Evolutionary conservation across 2,329 filamentous ascomycete species (phyloP).

Genomic region (Hypoxylon sp.): DNA sequence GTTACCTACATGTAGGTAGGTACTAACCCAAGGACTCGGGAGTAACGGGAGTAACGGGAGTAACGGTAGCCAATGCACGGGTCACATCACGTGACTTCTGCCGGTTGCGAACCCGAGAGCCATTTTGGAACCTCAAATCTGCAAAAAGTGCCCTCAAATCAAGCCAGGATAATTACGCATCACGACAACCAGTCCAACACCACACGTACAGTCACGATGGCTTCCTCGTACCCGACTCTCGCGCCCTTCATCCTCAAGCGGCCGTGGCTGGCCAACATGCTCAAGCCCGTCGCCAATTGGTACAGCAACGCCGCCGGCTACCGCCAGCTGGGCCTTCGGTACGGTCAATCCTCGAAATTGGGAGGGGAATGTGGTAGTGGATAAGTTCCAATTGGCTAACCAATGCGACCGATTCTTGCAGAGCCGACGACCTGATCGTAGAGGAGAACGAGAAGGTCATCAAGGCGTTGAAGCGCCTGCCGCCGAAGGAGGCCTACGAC

Average conservation of each 20-base stretch:
- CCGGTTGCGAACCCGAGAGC: slow-evolving; percentile 26
- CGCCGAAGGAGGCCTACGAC: slow-evolving; percentile 92
- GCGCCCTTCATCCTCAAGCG: slow-evolving; percentile 83
- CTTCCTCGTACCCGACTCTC: slow-evolving; percentile 73
- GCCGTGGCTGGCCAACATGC: slow-evolving; percentile 83
- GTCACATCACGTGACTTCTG: slow-evolving; percentile 30
- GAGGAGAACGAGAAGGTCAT: slow-evolving; percentile 92
- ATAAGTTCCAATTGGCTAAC: slow-evolving; percentile 13
- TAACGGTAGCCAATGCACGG: slow-evolving; percentile 9
- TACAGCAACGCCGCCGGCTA: slow-evolving; percentile 92
- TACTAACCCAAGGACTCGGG: no score
- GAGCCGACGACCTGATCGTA: slow-evolving; percentile 92
- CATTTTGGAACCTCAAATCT: slow-evolving; percentile 43
- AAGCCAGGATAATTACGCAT: slow-evolving; percentile 49
- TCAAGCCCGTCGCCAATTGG: slow-evolving; percentile 88
- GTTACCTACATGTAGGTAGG: no score
- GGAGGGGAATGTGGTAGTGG: not conserved
- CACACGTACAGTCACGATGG: slow-evolving; percentile 12
- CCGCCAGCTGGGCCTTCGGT: slow-evolving; percentile 92
- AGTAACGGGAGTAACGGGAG: slow-evolving; percentile 12
- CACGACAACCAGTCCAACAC: not conserved
- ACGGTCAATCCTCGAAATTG: slow-evolving; percentile 50
- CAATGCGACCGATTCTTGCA: slow-evolving; percentile 54
- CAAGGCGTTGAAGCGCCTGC: slow-evolving; percentile 89
- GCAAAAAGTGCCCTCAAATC: slow-evolving; percentile 5